Evolutionary conservation across 1,139 yeast species (phyloP).

Genomic region (Nematodospora anomalae): DNA sequence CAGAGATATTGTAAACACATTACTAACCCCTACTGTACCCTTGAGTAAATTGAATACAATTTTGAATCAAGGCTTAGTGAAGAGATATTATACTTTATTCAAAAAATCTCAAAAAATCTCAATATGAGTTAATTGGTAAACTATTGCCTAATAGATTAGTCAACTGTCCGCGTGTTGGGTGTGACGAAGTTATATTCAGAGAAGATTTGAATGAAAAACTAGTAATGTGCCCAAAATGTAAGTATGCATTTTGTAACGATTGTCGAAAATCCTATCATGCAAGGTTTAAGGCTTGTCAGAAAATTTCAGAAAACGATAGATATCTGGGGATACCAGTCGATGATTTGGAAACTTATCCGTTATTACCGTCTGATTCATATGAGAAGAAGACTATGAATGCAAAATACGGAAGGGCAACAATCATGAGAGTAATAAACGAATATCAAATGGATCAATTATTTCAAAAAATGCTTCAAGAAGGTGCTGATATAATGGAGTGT

Average conservation of each 20-base stretch:
- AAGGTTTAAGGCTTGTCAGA: slow-evolving; percentile 43
- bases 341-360: slow-evolving; percentile 41
- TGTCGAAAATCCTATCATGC: slow-evolving; percentile 74
- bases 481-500: slow-evolving; percentile 47
- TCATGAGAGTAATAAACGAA: slow-evolving; percentile 45
- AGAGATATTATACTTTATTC: slow-evolving; percentile 41
- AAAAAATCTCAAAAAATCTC: slow-evolving; percentile 25
- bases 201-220: slow-evolving; percentile 52
- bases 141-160: slow-evolving; percentile 52
- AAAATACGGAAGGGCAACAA: slow-evolving; percentile 49
- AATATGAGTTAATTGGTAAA: slow-evolving; percentile 45
- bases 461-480: slow-evolving; percentile 42
- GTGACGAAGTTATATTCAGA: slow-evolving; percentile 47
- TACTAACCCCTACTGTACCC: slow-evolving; percentile 42
- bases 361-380: slow-evolving; percentile 25
- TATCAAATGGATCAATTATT: slow-evolving; percentile 51
- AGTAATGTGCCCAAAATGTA: slow-evolving; percentile 54
- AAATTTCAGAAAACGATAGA: slow-evolving; percentile 13
- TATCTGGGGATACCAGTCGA: slow-evolving; percentile 43
- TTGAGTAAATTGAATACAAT: slow-evolving; percentile 29
- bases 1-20: slow-evolving; percentile 25
- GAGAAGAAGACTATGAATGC: slow-evolving; percentile 40
- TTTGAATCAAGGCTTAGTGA: slow-evolving; percentile 27
- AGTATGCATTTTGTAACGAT: slow-evolving; percentile 57
- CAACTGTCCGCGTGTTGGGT: slow-evolving; percentile 50